phyloP scores from a whole-genome alignment of 108 stramenopile species.

The Craspedostauros australis region DNA sequence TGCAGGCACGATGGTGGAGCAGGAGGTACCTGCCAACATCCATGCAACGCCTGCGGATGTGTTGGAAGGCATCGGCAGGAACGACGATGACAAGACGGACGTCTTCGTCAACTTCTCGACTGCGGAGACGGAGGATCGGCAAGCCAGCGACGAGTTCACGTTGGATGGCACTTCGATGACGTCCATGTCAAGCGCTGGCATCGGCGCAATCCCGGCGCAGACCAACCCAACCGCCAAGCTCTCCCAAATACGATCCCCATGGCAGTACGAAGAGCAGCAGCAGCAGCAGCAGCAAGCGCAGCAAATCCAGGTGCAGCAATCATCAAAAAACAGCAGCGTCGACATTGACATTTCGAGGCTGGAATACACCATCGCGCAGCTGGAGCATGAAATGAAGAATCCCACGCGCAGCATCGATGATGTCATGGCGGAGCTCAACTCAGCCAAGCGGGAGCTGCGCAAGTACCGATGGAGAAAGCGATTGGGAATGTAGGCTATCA shows the following conservation, averaged over 20 bases:
- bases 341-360: slow-evolving; percentile 25
- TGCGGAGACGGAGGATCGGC: not conserved
- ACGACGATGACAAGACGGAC: not conserved
- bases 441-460: slow-evolving; percentile 44
- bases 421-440: slow-evolving; percentile 46
- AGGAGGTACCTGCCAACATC: slow-evolving; percentile 13
- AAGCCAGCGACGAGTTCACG: slow-evolving; percentile 10
- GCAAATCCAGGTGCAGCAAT: not conserved
- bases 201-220: no score
- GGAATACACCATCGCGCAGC: slow-evolving; percentile 37
- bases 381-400: slow-evolving; percentile 49
- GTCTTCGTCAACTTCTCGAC: not conserved
- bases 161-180: slow-evolving; percentile 3
- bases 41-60: slow-evolving; percentile 9
- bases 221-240: not conserved
- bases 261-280: not conserved
- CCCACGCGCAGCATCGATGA: slow-evolving; percentile 55
- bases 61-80: not conserved
- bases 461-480: slow-evolving; percentile 40
- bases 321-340: not conserved
- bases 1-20: not conserved
- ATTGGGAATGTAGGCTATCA: slow-evolving; percentile 19
- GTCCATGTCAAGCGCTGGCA: no score
- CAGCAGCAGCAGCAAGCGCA: not conserved
- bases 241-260: not conserved